Conservation (phyloP, 257 asterid species). For the Solanum sparsipilum region DNA sequence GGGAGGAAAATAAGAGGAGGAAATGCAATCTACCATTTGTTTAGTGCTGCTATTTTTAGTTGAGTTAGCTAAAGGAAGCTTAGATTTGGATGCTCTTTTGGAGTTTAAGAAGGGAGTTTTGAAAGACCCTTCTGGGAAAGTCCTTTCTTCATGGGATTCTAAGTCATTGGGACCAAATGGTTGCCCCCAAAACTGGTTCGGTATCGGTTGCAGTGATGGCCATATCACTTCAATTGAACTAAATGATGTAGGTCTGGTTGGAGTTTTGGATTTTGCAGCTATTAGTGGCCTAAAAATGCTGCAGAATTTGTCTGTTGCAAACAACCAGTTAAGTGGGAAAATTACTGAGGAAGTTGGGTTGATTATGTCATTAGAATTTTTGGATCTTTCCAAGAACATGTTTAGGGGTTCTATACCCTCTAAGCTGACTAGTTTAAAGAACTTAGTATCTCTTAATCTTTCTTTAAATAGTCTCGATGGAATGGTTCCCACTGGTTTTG, state of each 20-base stretch:
- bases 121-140: slow-evolving; percentile 35
- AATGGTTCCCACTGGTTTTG: slow-evolving; percentile 40
- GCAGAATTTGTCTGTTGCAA: slow-evolving; percentile 46
- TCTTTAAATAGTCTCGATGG: slow-evolving; percentile 45
- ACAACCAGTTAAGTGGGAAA: slow-evolving; percentile 48
- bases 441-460: slow-evolving; percentile 28
- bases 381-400: slow-evolving; percentile 54
- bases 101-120: slow-evolving; percentile 57
- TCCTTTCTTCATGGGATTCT: slow-evolving; percentile 75
- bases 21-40: slow-evolving; percentile 40
- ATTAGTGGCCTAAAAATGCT: slow-evolving; percentile 49
- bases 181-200: slow-evolving; percentile 68
- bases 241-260: slow-evolving; percentile 41
- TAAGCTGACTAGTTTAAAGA: slow-evolving; percentile 24
- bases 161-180: slow-evolving; percentile 55
- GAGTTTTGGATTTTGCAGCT: slow-evolving; percentile 44
- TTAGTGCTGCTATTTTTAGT: slow-evolving; percentile 28
- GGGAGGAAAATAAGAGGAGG: slow-evolving; percentile 7
- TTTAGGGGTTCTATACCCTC: slow-evolving; percentile 49
- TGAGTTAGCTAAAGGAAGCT: slow-evolving; percentile 30
- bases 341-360: slow-evolving; percentile 39
- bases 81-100: slow-evolving; percentile 48
- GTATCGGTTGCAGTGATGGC: slow-evolving; percentile 48
- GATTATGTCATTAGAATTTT: slow-evolving; percentile 26
- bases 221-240: slow-evolving; percentile 52